Evolutionary conservation across 371 early-diverging fungal genomes (phyloP).

Genomic region (Basidiobolus meristosporus): DNA sequence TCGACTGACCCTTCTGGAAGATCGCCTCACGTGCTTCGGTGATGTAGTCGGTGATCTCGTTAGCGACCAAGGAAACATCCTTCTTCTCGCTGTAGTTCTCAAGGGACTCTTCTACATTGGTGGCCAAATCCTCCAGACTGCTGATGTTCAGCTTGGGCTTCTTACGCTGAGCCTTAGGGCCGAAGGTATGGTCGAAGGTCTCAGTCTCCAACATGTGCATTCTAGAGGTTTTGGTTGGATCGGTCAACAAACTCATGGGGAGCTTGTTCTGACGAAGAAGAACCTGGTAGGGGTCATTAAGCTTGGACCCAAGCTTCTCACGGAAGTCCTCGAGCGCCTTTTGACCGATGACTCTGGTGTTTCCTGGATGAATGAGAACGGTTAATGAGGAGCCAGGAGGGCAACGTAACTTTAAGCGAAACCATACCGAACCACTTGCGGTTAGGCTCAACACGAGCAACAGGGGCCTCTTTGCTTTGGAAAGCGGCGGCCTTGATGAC

Average conservation of each 20-base stretch:
- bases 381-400: too few species aligned
- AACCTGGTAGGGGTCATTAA: constrained; percentile 93
- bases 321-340: constrained; percentile 79
- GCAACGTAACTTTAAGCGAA: too few species aligned
- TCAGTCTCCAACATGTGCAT: constrained; percentile 80
- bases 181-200: constrained; percentile 79
- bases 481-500: constrained; percentile 90
- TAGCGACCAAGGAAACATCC: constrained; percentile 52
- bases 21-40: constrained; percentile 70
- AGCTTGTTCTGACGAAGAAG: constrained; percentile 89
- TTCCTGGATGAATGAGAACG: constrained; percentile 25
- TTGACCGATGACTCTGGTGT: constrained; percentile 89
- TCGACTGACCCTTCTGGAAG: constrained; percentile 89
- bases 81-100: constrained; percentile 56
- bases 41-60: constrained; percentile 42
- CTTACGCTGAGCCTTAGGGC: constrained; percentile 88
- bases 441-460: constrained; percentile 82
- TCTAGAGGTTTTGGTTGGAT: constrained; percentile 43
- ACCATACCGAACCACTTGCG: constrained; percentile 95
- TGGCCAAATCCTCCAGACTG: constrained; percentile 68
- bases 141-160: constrained; percentile 62
- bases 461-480: constrained; percentile 63
- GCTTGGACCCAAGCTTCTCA: constrained; percentile 71
- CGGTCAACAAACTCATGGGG: constrained; percentile 87
- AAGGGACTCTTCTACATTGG: constrained; percentile 32